A percentile compares a stretch with the other conserved stretches of the same genome.
Evolutionary conservation across 2,329 filamentous ascomycete genomes (phyloP).

Genomic region (Pestalotiopsis sp.): DNA sequence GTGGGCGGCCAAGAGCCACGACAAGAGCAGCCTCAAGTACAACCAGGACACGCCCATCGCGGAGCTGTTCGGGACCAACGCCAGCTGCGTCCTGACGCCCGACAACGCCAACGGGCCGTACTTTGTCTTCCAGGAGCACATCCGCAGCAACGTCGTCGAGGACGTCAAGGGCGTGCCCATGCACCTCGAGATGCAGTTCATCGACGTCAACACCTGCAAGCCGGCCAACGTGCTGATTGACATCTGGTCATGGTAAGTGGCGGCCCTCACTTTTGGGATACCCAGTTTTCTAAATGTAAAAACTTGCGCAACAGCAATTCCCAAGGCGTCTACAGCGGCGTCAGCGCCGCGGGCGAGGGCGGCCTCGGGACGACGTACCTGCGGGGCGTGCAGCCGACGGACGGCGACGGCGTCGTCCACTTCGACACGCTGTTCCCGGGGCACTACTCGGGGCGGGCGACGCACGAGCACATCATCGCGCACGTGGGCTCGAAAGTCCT

Average conservation of each 20-base stretch:
- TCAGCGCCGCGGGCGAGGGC: constrained; percentile 29
- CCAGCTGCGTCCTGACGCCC: constrained; percentile 43
- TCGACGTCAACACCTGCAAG: constrained; percentile 47
- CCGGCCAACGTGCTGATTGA: constrained; percentile 42
- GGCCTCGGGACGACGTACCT: constrained; percentile 47
- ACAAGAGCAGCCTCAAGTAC: constrained; percentile 37
- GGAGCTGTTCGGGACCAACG: constrained; percentile 43
- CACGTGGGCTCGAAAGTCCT: constrained; percentile 37
- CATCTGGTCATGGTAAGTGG: constrained; percentile 41
- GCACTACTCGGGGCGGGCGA: constrained; percentile 42
- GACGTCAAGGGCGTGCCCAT: constrained; percentile 40
- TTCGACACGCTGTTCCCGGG: constrained; percentile 52
- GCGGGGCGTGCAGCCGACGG: constrained; percentile 48
- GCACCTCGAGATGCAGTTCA: constrained; percentile 46
- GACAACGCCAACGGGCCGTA: constrained; percentile 47
- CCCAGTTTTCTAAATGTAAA: not conserved
- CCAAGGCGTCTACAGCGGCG: constrained; percentile 45
- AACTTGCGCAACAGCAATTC: constrained; percentile 33
- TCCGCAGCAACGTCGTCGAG: constrained; percentile 43
- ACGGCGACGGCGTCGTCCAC: constrained; percentile 48
- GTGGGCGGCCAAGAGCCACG: constrained; percentile 40
- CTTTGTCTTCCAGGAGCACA: constrained; percentile 45
- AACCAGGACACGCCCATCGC: constrained; percentile 31
- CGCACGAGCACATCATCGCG: constrained; percentile 45
- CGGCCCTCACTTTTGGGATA: not conserved